Evolutionary conservation across 768 basidiomycete genomes (phyloP).

Genomic region (Sporobolomyces phaffii): DNA sequence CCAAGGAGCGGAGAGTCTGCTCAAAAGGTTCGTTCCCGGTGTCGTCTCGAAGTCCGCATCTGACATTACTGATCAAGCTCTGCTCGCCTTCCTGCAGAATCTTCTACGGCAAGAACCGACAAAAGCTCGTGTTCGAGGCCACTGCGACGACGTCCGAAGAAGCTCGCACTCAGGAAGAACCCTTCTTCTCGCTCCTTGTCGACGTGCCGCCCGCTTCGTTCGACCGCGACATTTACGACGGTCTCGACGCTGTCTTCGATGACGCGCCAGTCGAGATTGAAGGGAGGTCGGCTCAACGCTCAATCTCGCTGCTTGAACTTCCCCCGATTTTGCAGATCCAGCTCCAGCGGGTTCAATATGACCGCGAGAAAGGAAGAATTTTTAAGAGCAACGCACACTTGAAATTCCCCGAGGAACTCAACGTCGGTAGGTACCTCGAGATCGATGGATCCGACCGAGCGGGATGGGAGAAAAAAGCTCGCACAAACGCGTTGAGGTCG

Average conservation of each 20-base stretch:
- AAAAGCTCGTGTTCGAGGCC: conserved; percentile 49
- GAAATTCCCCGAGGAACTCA: conserved; percentile 76
- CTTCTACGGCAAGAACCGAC: conserved; percentile 83
- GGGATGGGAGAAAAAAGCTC: conserved; percentile 63
- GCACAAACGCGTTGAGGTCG: conserved; percentile 63
- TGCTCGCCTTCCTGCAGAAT: conserved; percentile 50
- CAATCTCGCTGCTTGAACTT: conserved; percentile 73
- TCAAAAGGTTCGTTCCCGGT: conserved; percentile 60
- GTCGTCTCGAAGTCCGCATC: not conserved
- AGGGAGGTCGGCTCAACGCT: conserved; percentile 78
- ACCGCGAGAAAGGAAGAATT: conserved; percentile 79
- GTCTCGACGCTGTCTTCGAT: conserved; percentile 82
- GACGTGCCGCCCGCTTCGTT: conserved; percentile 56
- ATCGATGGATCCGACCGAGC: conserved; percentile 53
- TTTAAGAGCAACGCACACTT: conserved; percentile 96
- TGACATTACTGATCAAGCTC: not conserved
- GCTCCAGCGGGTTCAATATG: conserved; percentile 91
- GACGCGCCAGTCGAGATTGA: conserved; percentile 72
- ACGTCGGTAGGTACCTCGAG: conserved; percentile 79
- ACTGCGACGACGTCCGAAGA: conserved; percentile 9
- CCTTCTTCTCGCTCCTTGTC: conserved; percentile 88
- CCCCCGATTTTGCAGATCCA: conserved; percentile 92
- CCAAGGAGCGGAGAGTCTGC: conserved; percentile 61
- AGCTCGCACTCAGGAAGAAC: conserved; percentile 78
- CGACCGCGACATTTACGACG: conserved; percentile 85